These are phyloP conservation scores for Pythium aristosporum DNA, from an alignment of 352 stramenopile species.

Conservation along the genomic window DNA sequence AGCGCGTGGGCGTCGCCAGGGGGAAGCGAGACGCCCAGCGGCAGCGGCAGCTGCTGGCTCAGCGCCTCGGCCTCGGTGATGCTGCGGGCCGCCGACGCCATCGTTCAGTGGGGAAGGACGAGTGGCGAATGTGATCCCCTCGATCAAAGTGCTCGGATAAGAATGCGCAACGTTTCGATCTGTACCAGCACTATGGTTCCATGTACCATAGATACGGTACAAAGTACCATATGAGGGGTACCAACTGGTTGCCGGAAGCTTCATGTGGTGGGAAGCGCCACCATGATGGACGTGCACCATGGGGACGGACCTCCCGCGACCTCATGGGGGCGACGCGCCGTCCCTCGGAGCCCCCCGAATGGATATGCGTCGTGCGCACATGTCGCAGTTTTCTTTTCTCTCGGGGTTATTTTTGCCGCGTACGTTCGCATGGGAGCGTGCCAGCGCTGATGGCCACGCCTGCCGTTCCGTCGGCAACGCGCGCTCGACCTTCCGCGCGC, in stretches of 20 bases:
- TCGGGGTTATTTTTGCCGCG: neutral
- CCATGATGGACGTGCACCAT: neutral
- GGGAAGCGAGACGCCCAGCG: conserved; percentile 74
- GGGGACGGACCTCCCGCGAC: too few relatives aligned
- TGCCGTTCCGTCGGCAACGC: neutral
- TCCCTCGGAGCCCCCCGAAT: neutral
- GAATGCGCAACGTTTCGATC: conserved; percentile 14
- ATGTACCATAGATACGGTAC: neutral
- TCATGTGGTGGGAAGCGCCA: conserved; percentile 3
- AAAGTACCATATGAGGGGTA: neutral
- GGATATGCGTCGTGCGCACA: neutral
- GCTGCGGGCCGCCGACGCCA: conserved; percentile 17
- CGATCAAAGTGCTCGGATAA: neutral
- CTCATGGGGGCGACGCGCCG: too few relatives aligned
- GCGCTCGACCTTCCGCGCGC: neutral
- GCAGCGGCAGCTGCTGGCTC: conserved; percentile 31
- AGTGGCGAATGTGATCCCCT: conserved; percentile 2
- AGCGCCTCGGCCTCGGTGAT: conserved; percentile 13
- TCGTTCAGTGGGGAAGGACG: neutral
- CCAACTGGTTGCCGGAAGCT: neutral
- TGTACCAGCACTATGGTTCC: neutral
- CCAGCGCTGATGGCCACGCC: too few relatives aligned
- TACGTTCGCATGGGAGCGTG: neutral
- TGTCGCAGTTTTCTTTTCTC: neutral
- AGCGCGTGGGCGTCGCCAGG: conserved; percentile 68